Evolutionary conservation across 805 yeast genomes (phyloP), one percentile per base, ranked within the genome.

Genomic region (Dipodascopsis tothii): DNA sequence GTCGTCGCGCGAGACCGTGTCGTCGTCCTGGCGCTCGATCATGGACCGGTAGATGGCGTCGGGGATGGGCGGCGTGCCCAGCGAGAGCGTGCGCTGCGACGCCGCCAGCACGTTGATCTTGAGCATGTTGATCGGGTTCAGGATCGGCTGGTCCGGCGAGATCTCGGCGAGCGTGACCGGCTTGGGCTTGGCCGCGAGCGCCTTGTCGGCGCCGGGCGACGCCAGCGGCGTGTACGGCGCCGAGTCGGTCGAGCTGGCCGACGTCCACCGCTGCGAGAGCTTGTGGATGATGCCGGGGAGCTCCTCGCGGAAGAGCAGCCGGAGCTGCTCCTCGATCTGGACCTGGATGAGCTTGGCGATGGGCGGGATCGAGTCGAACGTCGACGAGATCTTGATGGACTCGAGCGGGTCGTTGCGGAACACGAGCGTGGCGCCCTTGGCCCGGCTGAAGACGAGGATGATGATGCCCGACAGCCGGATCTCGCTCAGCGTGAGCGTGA

Each of bases 341-440:
- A 75, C 74, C 59, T 86, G 95, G 49, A 86, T 64, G 54, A 84
- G 83, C 46, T 77, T 74, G n/a, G 94, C 92, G 55, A 86, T 75
- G 1, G 87, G 87, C 40, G 81, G 82, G 35, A 86, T 81, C 33
- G 79, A 76, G 64, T 86, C 94, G 62, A 86, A 86, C n/a, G 94
- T 81, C 3, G 94, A 83, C 50, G 80, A 77, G 11, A 86, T 94
- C 55, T 78, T 79, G 50, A 86, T 85, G 18, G 80, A 74, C 54
- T 85, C 94, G 44, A 86, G 69, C 0, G 95, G 95, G 62, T 86
- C 95, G 62, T 86, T 86, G 55, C 88, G 74, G 65, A 86, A 86
- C 23, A 86, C 95, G 33, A 86, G 67, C 0, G 95, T 86, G 44
- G 86, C 70, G 1, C 95, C 95, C 57, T 84, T 84, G 3, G 82